These are phyloP conservation scores for sunflower (Helianthus annuus) DNA, from an alignment of 129 eudicot species.

Conservation along the genomic window HanXRQr2.0-SUNRISE NC_035436.2:190740071-190740570, in stretches of 20 bases:
- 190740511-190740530: no score
- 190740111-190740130: not conserved
- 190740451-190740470: no score
- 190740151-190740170: constrained; percentile 72
- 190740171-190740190: constrained; percentile 95
- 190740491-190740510: no score
- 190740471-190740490: no score
- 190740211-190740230: constrained; percentile 77
- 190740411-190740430: no score
- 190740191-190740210: constrained; percentile 76
- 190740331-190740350: not conserved
- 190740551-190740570: no score
- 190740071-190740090: not conserved
- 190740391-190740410: no score
- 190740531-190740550: no score
- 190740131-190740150: no score
- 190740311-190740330: constrained; percentile 3
- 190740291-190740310: no score
- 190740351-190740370: not conserved
- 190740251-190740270: constrained; percentile 69
- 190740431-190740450: no score
- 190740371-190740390: no score
- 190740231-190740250: constrained; percentile 90
- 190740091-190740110: constrained; percentile 7
- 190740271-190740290: constrained; percentile 35